A percentile compares a stretch with the other conserved stretches of the same genome.
Conservation (phyloP, 768 basidiomycete genomes). For the Suillus sp. region DNA sequence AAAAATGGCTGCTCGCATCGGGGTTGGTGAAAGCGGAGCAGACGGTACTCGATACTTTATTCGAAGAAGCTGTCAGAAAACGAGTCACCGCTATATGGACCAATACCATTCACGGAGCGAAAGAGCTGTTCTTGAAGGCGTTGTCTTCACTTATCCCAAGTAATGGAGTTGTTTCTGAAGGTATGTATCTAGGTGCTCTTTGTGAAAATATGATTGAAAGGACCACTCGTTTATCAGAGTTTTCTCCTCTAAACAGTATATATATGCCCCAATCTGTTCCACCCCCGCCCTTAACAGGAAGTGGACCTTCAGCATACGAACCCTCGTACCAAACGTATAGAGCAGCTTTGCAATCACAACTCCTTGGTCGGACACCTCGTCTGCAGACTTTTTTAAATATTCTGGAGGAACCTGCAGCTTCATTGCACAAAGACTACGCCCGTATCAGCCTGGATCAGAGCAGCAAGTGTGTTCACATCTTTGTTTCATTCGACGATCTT, state of each 20-base stretch:
- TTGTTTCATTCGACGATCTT: not conserved
- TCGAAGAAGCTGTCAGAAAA: conserved; percentile 58
- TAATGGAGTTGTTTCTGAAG: not conserved
- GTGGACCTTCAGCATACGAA: conserved; percentile 38
- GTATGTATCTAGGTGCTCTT: conserved; percentile 1
- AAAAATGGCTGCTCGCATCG: conserved; percentile 47
- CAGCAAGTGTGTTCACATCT: conserved; percentile 41
- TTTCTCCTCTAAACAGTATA: conserved; percentile 53
- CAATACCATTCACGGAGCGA: conserved; percentile 45
- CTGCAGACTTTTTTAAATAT: conserved; percentile 58
- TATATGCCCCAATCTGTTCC: conserved; percentile 57
- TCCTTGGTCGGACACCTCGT: conserved; percentile 64
- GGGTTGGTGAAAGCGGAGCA: conserved; percentile 52
- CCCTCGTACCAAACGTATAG: conserved; percentile 64
- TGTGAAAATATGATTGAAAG: not conserved
- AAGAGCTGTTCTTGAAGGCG: conserved; percentile 45
- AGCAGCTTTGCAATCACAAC: conserved; percentile 57
- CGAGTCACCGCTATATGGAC: conserved; percentile 66
- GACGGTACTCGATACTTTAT: conserved; percentile 39
- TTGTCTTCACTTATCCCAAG: conserved; percentile 30
- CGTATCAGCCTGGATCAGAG: conserved; percentile 44
- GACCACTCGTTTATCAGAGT: conserved; percentile 39
- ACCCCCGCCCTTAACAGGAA: conserved; percentile 41
- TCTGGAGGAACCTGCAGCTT: conserved; percentile 60
- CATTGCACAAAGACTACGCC: conserved; percentile 61